Evolutionary conservation across 495 filamentous ascomycete species (phyloP).

Genomic region (Penicillium desertorum): DNA sequence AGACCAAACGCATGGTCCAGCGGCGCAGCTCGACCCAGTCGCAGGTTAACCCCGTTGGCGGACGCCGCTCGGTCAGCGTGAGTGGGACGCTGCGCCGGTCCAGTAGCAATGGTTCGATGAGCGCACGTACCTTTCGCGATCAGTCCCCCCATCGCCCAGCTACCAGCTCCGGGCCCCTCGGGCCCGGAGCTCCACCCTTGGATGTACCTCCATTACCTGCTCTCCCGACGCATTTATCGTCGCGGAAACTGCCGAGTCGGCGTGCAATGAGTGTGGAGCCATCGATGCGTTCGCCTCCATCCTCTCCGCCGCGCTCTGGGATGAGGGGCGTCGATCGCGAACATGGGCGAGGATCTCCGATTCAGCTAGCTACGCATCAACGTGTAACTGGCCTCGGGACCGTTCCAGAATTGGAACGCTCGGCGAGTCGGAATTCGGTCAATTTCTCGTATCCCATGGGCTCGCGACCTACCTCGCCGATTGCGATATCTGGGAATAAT

Average conservation of each 20-base stretch:
- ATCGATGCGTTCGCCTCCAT: conserved; percentile 48
- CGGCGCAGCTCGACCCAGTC: conserved; percentile 71
- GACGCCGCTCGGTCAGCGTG: conserved; percentile 39
- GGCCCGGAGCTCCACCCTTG: conserved; percentile 26
- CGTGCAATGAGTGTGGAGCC: conserved; percentile 58
- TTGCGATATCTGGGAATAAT: conserved; percentile 20
- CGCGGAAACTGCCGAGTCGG: conserved; percentile 32
- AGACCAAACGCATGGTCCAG: conserved; percentile 81
- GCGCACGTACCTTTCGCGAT: conserved; percentile 77
- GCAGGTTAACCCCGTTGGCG: conserved; percentile 48
- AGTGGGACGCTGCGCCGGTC: conserved; percentile 55
- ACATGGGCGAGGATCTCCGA: conserved; percentile 21
- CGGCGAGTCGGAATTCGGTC: conserved; percentile 65
- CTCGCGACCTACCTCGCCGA: conserved; percentile 47
- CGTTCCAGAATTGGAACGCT: conserved; percentile 51
- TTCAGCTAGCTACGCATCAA: conserved; percentile 20
- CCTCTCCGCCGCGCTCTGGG: conserved; percentile 42
- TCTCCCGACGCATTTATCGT: conserved; percentile 55
- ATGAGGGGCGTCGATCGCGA: conserved; percentile 50
- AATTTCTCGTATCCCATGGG: conserved; percentile 86
- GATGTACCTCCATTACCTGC: conserved; percentile 73
- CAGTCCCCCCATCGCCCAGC: conserved; percentile 58
- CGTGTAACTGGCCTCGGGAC: conserved; percentile 33
- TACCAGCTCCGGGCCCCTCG: conserved; percentile 40
- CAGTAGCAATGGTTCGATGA: conserved; percentile 78